phyloP scores from a whole-genome alignment of 352 stramenopile species.

The Thraustotheca clavata region DNA sequence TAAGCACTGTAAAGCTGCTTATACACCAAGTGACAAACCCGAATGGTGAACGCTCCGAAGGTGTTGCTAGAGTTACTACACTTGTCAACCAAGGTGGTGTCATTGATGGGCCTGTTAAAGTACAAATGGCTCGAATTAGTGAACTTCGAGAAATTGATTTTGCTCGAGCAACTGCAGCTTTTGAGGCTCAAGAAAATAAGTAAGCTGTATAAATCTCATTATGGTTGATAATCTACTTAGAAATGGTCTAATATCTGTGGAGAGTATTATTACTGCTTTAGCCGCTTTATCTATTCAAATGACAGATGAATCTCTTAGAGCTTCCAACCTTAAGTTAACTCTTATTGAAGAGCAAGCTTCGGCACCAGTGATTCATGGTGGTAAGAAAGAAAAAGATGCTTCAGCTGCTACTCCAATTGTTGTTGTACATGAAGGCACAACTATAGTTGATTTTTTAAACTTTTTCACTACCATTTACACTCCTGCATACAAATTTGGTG shows the following conservation, averaged over 20 bases:
- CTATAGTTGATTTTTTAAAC: conserved; percentile 36
- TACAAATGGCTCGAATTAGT: conserved; percentile 58
- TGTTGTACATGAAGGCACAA: neutral
- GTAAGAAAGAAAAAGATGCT: conserved; percentile 11
- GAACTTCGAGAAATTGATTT: conserved; percentile 55
- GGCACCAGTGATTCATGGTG: neutral
- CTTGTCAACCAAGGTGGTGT: conserved; percentile 38
- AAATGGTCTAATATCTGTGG: neutral
- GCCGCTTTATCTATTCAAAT: neutral
- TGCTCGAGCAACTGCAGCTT: conserved; percentile 28
- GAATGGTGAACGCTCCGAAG: neutral
- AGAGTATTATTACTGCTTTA: neutral
- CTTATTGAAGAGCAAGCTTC: neutral
- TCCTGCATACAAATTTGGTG: conserved; percentile 60
- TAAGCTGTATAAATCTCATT: neutral
- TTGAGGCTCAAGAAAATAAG: conserved; percentile 25
- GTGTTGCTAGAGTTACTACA: conserved; percentile 38
- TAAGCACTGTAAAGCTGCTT: conserved; percentile 33
- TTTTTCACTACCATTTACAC: conserved; percentile 54
- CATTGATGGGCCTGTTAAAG: conserved; percentile 44
- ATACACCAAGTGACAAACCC: conserved; percentile 46
- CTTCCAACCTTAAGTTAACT: neutral
- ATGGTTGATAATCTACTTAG: neutral
- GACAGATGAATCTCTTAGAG: neutral
- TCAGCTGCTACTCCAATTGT: neutral